These are phyloP conservation scores for Podospora didyma DNA, from an alignment of 495 filamentous ascomycete species.

Conservation along the genomic window DNA sequence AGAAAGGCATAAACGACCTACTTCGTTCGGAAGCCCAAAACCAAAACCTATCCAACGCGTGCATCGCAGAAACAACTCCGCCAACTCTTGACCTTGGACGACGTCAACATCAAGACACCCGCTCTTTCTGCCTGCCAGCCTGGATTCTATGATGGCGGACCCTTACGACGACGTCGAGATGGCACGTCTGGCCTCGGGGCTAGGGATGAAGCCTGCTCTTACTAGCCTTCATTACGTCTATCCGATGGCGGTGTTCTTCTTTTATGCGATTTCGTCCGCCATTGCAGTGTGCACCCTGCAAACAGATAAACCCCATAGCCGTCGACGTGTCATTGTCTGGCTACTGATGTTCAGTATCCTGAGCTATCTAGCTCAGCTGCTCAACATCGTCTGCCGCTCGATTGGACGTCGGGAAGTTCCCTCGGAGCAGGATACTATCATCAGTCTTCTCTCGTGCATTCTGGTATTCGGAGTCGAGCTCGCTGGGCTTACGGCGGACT, in stretches of 20 bases:
- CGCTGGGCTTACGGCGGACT: constrained; percentile 45
- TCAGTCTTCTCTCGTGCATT: constrained; percentile 50
- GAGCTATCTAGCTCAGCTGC: constrained; percentile 48
- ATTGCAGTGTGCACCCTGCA: constrained; percentile 55
- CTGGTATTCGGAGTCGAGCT: constrained; percentile 53
- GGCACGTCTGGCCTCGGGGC: constrained; percentile 5
- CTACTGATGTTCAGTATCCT: constrained; percentile 44
- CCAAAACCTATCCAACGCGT: background rate
- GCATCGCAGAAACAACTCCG: background rate
- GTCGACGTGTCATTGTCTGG: constrained; percentile 43
- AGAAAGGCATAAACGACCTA: no score
- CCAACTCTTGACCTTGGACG: background rate
- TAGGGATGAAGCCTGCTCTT: constrained; percentile 15
- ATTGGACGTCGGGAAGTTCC: constrained; percentile 37
- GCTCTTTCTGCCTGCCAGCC: background rate
- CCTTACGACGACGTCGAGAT: constrained; percentile 13
- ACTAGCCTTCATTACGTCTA: constrained; percentile 49
- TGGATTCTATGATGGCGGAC: constrained; percentile 13
- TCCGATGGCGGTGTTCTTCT: constrained; percentile 50
- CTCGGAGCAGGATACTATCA: constrained; percentile 42
- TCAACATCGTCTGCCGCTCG: constrained; percentile 36
- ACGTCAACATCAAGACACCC: background rate
- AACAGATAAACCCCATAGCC: constrained; percentile 36
- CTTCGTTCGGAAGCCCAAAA: no score
- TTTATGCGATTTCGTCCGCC: constrained; percentile 49